phyloP scores from a whole-genome alignment of 164 flowering plant species.

The Amborella trichopoda region DNA sequence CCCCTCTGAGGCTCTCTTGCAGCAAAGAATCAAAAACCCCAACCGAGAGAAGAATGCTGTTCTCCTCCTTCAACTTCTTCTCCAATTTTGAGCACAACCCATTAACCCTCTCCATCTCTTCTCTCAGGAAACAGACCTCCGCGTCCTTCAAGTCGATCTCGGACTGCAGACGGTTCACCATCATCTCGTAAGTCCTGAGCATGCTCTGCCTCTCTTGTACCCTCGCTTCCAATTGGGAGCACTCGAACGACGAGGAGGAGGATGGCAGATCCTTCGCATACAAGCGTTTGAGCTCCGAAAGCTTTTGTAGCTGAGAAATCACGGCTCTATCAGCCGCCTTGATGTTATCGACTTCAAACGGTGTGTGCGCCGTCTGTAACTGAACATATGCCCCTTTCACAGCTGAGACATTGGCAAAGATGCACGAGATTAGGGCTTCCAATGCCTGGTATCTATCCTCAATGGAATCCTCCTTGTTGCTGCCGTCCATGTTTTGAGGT shows the following conservation, averaged over 20 bases:
- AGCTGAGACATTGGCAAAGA: slow-evolving; percentile 66
- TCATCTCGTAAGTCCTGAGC: slow-evolving; percentile 50
- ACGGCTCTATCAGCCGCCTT: slow-evolving; percentile 50
- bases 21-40: slow-evolving; percentile 57
- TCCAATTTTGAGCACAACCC: slow-evolving; percentile 28
- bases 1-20: slow-evolving; percentile 39
- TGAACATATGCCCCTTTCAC: slow-evolving; percentile 86
- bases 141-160: slow-evolving; percentile 65
- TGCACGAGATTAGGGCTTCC: slow-evolving; percentile 37
- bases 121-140: slow-evolving; percentile 37
- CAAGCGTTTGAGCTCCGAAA: slow-evolving; percentile 48
- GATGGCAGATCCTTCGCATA: slow-evolving; percentile 9
- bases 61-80: slow-evolving; percentile 24
- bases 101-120: slow-evolving; percentile 35
- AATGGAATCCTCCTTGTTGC: too few relatives aligned
- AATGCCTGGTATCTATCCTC: slow-evolving; percentile 10
- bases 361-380: slow-evolving; percentile 81
- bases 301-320: slow-evolving; percentile 48
- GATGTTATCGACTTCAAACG: slow-evolving; percentile 44
- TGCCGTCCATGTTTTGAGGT: slow-evolving; percentile 3
- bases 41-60: slow-evolving; percentile 40
- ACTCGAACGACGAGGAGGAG: not conserved
- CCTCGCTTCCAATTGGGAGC: slow-evolving; percentile 67
- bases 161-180: slow-evolving; percentile 54
- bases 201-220: slow-evolving; percentile 92